Conservation (phyloP, 108 stramenopile species). For the Skeletonema menzelii region DNA sequence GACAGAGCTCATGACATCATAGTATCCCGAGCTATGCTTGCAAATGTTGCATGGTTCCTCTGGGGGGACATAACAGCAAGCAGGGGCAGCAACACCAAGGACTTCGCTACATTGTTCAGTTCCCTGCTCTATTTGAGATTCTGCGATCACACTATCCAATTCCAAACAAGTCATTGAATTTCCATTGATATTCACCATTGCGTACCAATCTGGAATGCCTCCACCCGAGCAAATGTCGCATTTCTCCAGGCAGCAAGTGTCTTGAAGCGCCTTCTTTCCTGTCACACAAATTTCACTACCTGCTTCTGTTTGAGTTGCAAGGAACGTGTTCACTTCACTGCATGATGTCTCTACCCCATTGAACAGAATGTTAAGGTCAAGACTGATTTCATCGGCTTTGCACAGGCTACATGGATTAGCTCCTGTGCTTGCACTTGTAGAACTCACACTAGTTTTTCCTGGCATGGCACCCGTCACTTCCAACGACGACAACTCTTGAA, state of each 20-base stretch:
- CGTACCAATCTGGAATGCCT: slow-evolving; percentile 51
- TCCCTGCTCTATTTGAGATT: slow-evolving; percentile 32
- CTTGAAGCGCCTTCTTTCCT: slow-evolving; percentile 40
- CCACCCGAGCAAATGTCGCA: slow-evolving; percentile 46
- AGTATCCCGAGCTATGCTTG: slow-evolving; percentile 18
- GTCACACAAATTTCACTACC: slow-evolving; percentile 39
- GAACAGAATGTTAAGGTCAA: slow-evolving; percentile 36
- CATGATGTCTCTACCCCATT: slow-evolving; percentile 48
- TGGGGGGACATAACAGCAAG: slow-evolving; percentile 48
- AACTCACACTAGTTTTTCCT: slow-evolving; percentile 6
- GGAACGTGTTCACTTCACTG: slow-evolving; percentile 36
- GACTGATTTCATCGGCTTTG: slow-evolving; percentile 24
- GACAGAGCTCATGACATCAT: slow-evolving; percentile 28
- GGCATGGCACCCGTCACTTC: slow-evolving; percentile 5
- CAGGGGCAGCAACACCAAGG: slow-evolving; percentile 40
- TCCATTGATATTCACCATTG: slow-evolving; percentile 46
- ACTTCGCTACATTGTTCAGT: slow-evolving; percentile 40
- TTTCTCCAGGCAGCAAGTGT: slow-evolving; percentile 40
- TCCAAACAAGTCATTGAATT: slow-evolving; percentile 52
- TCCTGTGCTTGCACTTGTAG: slow-evolving; percentile 9
- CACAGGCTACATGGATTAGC: slow-evolving; percentile 47
- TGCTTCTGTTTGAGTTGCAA: slow-evolving; percentile 38
- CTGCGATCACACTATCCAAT: slow-evolving; percentile 28
- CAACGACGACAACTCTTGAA: slow-evolving; percentile 4
- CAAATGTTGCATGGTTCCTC: slow-evolving; percentile 45